These are phyloP conservation scores for Hibiscus trionum DNA, from an alignment of 345 rosid species.

Conservation along the genomic window DNA sequence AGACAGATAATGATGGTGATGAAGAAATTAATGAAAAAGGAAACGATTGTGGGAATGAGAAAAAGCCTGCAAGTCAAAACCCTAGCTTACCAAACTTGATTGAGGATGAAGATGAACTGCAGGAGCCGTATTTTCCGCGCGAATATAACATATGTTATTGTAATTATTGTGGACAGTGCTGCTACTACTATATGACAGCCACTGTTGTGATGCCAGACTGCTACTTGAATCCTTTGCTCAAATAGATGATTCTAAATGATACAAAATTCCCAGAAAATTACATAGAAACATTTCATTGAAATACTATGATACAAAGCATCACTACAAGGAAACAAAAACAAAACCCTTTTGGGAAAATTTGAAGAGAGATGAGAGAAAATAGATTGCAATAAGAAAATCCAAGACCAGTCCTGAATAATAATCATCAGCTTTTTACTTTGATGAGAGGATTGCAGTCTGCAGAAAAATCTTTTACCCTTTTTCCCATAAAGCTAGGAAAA, in stretches of 20 bases:
- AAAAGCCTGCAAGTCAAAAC: conserved; percentile 16
- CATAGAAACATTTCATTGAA: background rate
- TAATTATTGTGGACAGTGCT: no score
- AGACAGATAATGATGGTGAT: background rate
- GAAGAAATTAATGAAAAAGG: background rate
- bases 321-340: background rate
- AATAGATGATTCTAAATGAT: no score
- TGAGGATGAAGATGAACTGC: background rate
- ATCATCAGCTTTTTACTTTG: background rate
- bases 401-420: background rate
- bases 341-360: background rate
- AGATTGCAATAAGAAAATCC: background rate
- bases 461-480: background rate
- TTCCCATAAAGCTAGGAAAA: background rate
- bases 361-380: background rate
- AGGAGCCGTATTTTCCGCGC: background rate
- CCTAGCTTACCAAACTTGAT: conserved; percentile 16
- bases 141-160: no score
- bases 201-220: no score
- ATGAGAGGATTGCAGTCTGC: background rate
- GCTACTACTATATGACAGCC: no score
- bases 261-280: no score
- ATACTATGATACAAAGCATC: background rate
- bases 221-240: no score
- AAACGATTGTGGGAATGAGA: background rate